phyloP scores from a whole-genome alignment of 208 protist species.

The Wallacemonas rigidus region DNA sequence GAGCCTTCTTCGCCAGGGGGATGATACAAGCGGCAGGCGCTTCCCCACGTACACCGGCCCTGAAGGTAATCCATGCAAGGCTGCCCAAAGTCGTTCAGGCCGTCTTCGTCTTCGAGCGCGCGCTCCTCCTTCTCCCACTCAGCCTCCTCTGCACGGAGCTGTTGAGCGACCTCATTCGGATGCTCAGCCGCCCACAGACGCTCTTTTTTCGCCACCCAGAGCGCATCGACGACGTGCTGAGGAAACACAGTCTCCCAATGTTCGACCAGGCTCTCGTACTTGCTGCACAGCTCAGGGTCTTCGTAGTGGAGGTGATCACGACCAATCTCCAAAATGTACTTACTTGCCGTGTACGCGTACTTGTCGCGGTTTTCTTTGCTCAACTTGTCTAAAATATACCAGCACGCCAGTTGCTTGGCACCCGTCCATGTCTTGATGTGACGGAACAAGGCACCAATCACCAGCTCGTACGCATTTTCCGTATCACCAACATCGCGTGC shows the following conservation, averaged over 20 bases:
- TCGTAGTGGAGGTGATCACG: conserved; percentile 91
- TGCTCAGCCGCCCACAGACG: conserved; percentile 83
- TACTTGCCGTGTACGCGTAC: conserved; percentile 80
- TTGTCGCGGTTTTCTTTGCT: conserved; percentile 88
- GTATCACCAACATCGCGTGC: conserved; percentile 79
- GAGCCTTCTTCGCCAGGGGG: conserved; percentile 87
- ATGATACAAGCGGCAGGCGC: conserved; percentile 78
- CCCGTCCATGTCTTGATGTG: conserved; percentile 90
- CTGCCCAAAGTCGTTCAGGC: conserved; percentile 90
- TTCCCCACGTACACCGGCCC: conserved; percentile 82
- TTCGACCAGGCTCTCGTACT: conserved; percentile 91
- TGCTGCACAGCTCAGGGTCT: conserved; percentile 64
- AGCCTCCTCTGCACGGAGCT: conserved; percentile 74
- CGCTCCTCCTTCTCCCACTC: conserved; percentile 80
- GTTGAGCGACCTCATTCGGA: conserved; percentile 62
- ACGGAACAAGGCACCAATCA: conserved; percentile 85
- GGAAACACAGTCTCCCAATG: conserved; percentile 91
- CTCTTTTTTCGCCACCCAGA: conserved; percentile 88
- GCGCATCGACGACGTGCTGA: conserved; percentile 79
- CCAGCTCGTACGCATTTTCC: conserved; percentile 72
- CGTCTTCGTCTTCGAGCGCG: conserved; percentile 79
- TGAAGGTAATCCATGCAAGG: conserved; percentile 93
- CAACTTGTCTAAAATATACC: conserved; percentile 91
- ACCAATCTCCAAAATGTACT: conserved; percentile 89
- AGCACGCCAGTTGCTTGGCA: conserved; percentile 84